Evolutionary conservation across 176 grass and related monocot genomes (phyloP).

Genomic region (Oryza meyeriana): DNA sequence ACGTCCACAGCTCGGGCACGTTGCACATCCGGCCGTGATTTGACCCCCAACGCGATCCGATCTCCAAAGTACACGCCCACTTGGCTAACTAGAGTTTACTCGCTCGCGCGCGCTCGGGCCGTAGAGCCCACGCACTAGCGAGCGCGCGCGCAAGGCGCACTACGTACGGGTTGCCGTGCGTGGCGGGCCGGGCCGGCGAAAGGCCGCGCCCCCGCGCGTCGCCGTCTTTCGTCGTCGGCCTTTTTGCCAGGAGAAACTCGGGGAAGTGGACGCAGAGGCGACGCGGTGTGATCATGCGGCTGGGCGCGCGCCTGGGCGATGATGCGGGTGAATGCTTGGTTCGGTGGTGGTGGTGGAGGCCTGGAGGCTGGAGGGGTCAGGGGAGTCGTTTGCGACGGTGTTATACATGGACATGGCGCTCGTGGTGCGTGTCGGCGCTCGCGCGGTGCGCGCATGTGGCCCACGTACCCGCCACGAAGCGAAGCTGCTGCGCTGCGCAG

Average conservation of each 20-base stretch:
- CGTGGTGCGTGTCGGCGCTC: not conserved
- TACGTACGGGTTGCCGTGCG: not conserved
- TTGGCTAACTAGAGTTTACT: not conserved
- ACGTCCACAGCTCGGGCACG: not conserved
- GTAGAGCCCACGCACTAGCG: too few species aligned
- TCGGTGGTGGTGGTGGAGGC: not conserved
- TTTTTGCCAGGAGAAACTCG: not conserved
- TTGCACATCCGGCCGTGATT: not conserved
- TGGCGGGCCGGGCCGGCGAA: not conserved
- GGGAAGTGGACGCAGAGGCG: too few species aligned
- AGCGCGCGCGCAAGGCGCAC: not conserved
- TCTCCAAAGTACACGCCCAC: not conserved
- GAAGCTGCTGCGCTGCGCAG: not conserved
- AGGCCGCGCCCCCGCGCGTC: not conserved
- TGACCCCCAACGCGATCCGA: not conserved
- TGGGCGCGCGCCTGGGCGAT: too few species aligned
- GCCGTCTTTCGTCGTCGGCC: too few species aligned
- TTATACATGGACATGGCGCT: not conserved
- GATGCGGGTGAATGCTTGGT: too few species aligned
- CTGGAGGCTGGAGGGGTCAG: too few species aligned
- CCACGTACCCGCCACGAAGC: too few species aligned
- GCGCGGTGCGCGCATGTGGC: not conserved
- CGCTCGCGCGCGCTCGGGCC: not conserved
- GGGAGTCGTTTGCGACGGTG: not conserved
- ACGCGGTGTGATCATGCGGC: not conserved